Conservation (phyloP, 768 basidiomycete genomes). For the Amanita inopinata region DNA sequence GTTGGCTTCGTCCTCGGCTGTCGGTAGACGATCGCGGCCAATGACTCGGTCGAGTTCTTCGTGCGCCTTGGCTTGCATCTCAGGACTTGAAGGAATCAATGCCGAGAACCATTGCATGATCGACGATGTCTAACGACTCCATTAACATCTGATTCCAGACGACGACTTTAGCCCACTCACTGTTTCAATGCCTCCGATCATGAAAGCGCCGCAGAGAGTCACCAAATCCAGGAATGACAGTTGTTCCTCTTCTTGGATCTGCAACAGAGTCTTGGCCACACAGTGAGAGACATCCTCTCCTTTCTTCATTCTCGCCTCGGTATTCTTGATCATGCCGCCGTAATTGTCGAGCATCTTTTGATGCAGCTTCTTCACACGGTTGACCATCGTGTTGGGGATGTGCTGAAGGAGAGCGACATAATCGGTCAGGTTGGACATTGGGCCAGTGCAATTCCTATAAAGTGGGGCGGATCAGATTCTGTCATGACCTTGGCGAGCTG, state of each 20-base stretch:
- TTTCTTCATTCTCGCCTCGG: conserved; percentile 24
- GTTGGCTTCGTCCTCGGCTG: conserved; percentile 20
- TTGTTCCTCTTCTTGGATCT: conserved; percentile 22
- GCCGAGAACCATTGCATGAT: conserved; percentile 31
- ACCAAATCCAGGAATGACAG: conserved; percentile 29
- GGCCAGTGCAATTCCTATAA: conserved; percentile 32
- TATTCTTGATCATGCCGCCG: conserved; percentile 27
- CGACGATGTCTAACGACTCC: conserved; percentile 21
- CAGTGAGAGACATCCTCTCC: conserved; percentile 34
- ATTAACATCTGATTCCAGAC: not conserved
- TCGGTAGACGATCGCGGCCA: conserved; percentile 21
- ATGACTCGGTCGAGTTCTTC: conserved; percentile 23
- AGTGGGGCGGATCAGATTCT: not conserved
- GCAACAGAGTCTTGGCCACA: conserved; percentile 28
- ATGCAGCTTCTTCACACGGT: conserved; percentile 31
- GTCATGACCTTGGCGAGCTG: not conserved
- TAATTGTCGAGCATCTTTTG: conserved; percentile 26
- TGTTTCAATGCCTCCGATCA: conserved; percentile 37
- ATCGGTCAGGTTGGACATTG: conserved; percentile 35
- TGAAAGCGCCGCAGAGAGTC: conserved; percentile 32
- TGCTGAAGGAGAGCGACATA: conserved; percentile 33
- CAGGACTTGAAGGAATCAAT: conserved; percentile 22
- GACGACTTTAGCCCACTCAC: conserved; percentile 14
- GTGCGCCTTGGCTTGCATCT: conserved; percentile 20
- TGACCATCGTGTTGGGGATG: conserved; percentile 27